Percentiles rank a stretch among this genome's conserved stretches.
These are phyloP conservation scores for Malassezia globosa DNA, from an alignment of 1,284 basidiomycete species.

Conservation along the genomic window DNA sequence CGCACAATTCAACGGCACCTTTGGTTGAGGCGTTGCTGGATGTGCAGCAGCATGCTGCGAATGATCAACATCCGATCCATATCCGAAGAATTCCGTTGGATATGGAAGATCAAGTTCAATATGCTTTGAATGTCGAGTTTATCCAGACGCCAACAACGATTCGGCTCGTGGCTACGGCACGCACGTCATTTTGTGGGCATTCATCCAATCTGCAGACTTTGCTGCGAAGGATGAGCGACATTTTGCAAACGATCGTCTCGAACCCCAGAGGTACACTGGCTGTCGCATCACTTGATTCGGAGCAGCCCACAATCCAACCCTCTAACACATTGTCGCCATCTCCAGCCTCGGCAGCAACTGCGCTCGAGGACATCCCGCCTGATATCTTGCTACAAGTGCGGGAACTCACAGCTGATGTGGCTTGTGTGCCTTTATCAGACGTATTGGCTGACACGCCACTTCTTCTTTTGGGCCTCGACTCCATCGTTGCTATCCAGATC, in stretches of 20 bases:
- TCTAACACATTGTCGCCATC: not conserved
- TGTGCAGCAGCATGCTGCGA: constrained; percentile 19
- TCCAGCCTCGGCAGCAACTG: not conserved
- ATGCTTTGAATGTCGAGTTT: constrained; percentile 35
- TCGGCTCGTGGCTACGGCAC: constrained; percentile 25
- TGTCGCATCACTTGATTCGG: not conserved
- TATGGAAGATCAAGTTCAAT: constrained; percentile 19
- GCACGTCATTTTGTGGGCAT: constrained; percentile 15
- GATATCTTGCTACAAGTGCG: constrained; percentile 10
- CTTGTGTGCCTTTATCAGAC: constrained; percentile 14
- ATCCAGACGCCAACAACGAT: constrained; percentile 20
- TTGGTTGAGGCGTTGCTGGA: constrained; percentile 39
- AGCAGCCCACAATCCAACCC: not conserved
- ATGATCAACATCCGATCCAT: not conserved
- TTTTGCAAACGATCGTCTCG: constrained; percentile 3
- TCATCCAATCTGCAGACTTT: constrained; percentile 9
- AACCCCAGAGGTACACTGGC: not conserved
- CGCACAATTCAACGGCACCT: constrained; percentile 6
- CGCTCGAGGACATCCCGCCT: not conserved
- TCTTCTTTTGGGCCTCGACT: constrained; percentile 35
- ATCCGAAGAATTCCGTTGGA: not conserved
- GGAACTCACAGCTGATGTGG: constrained; percentile 20
- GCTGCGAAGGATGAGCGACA: constrained; percentile 17
- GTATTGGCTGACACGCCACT: constrained; percentile 22
- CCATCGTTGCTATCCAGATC: constrained; percentile 38